Evolutionary conservation across 2,329 filamentous ascomycete species (phyloP).

Genomic region (Didymella glomerata): DNA sequence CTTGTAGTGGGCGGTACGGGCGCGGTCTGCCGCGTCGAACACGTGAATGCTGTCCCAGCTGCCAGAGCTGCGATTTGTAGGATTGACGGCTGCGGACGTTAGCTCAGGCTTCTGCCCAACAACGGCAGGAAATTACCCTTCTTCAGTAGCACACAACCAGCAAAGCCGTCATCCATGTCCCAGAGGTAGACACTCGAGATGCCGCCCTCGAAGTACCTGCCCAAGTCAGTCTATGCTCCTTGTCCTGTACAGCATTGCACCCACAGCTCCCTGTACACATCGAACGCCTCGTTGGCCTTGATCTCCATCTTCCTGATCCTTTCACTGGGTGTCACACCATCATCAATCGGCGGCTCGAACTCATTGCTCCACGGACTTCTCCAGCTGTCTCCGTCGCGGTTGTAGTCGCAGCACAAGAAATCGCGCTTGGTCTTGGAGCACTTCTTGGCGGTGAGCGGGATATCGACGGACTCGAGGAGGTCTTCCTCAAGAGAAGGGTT

Average conservation of each 20-base stretch:
- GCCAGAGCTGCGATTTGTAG: conserved; percentile 72
- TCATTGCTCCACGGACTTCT: conserved; percentile 99
- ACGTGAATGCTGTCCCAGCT: conserved; percentile 99
- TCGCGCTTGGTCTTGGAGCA: conserved; percentile 91
- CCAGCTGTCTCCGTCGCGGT: conserved; percentile 97
- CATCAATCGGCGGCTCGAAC: conserved; percentile 88
- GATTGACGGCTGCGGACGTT: conserved; percentile 67
- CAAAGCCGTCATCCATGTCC: conserved; percentile 98
- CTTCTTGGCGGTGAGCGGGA: conserved; percentile 85
- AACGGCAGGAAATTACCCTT: conserved; percentile 69
- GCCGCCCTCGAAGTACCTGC: conserved; percentile 88
- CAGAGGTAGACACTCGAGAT: conserved; percentile 97
- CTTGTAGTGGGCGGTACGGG: conserved; percentile 93
- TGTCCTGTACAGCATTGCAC: conserved; percentile 31
- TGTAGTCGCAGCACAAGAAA: conserved; percentile 99
- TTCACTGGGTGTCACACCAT: conserved; percentile 88
- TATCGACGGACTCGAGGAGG: conserved; percentile 95
- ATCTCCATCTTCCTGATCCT: conserved; percentile 93
- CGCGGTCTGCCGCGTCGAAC: conserved; percentile 93
- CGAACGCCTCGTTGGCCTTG: conserved; percentile 93
- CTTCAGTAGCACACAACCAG: conserved; percentile 93
- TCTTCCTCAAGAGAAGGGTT: conserved; percentile 95
- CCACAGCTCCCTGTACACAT: conserved; percentile 89
- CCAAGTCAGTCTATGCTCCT: conserved; percentile 30
- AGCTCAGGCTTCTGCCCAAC: conserved; percentile 10